These are phyloP conservation scores for Tuber aestivum DNA, from an alignment of 495 filamentous ascomycete genomes.

Conservation along the genomic window DNA sequence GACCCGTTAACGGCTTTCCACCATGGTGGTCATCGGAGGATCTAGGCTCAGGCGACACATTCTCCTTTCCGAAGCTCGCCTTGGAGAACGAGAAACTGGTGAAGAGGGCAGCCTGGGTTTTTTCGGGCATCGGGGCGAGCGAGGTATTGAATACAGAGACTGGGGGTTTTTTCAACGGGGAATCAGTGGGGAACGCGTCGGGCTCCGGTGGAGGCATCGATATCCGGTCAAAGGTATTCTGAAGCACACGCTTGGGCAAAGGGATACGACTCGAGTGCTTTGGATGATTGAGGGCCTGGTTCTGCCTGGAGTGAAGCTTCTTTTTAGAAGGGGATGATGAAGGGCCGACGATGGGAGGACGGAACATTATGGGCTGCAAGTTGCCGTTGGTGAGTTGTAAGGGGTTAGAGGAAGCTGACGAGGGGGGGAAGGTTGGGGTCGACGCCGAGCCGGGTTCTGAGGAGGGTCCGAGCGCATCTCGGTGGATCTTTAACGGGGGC, in stretches of 20 bases:
- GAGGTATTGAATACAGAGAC: constrained; percentile 56
- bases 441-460: constrained; percentile 34
- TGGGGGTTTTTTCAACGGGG: constrained; percentile 69
- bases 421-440: constrained; percentile 41
- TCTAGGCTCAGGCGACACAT: constrained; percentile 47
- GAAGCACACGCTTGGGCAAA: constrained; percentile 41
- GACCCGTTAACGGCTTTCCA: constrained; percentile 49
- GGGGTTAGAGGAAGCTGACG: constrained; percentile 39
- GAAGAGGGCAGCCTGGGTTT: constrained; percentile 60
- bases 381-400: constrained; percentile 40
- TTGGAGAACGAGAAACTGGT: constrained; percentile 55
- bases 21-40: constrained; percentile 44
- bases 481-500: constrained; percentile 42
- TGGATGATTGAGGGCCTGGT: constrained; percentile 36
- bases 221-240: constrained; percentile 53
- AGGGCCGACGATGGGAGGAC: constrained; percentile 43
- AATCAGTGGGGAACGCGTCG: constrained; percentile 68
- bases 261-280: constrained; percentile 31
- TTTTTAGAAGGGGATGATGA: constrained; percentile 46
- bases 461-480: constrained; percentile 42
- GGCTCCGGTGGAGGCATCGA: constrained; percentile 66
- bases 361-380: constrained; percentile 42
- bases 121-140: constrained; percentile 41
- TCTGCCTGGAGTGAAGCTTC: constrained; percentile 30
- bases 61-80: constrained; percentile 59